phyloP scores from a whole-genome alignment of 2,329 filamentous ascomycete species.

The Atkinsonella texensis region DNA sequence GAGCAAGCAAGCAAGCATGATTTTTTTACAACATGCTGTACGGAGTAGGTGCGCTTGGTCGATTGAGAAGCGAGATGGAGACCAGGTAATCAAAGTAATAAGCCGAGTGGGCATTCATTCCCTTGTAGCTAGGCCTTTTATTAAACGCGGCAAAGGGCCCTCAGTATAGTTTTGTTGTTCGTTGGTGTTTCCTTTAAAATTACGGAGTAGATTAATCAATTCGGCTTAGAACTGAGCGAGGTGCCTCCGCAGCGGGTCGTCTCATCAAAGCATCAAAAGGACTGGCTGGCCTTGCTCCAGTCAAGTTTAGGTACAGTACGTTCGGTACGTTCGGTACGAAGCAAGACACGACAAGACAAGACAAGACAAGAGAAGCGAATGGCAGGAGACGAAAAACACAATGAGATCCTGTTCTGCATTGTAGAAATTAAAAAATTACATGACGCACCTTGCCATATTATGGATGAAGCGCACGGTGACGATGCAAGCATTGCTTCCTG shows the following conservation, averaged over 20 bases:
- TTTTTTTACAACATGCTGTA: background rate
- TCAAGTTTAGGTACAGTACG: background rate
- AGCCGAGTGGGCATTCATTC: background rate
- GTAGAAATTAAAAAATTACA: no score
- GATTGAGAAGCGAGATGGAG: background rate
- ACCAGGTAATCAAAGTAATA: background rate
- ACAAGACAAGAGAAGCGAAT: no score
- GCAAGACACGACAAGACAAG: no score
- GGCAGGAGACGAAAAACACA: background rate
- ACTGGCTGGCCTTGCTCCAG: background rate
- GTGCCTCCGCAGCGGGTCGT: conserved; percentile 3
- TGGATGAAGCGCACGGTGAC: no score
- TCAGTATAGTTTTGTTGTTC: background rate
- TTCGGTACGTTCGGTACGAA: no score
- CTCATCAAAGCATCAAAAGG: conserved; percentile 5
- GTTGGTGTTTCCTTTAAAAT: no score
- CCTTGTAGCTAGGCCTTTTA: background rate
- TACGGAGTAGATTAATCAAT: background rate
- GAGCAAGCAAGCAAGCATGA: background rate
- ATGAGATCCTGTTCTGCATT: no score
- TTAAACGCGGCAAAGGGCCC: no score
- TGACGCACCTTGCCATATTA: no score
- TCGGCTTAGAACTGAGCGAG: background rate
- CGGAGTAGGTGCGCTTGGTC: background rate
- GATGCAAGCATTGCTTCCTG: no score